phyloP scores from a whole-genome alignment of 1,139 yeast genomes.

The Debaryomycetaceae sp. region DNA sequence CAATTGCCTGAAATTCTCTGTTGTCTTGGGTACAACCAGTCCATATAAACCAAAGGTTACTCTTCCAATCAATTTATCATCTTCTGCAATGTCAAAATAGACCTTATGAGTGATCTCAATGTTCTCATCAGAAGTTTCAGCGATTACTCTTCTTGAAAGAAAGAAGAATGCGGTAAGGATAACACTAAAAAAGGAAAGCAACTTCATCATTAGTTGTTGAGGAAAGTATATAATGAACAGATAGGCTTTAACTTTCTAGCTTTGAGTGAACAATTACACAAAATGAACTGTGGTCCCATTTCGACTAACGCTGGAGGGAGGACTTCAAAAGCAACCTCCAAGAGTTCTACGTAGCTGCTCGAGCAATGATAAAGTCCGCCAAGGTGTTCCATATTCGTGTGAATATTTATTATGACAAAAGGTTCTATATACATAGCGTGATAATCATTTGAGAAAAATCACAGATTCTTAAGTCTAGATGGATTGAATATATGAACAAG shows the following conservation, averaged over 20 bases:
- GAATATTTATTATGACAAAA: background rate
- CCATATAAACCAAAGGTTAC: constrained; percentile 71
- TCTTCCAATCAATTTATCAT: constrained; percentile 67
- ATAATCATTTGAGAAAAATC: background rate
- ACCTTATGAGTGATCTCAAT: constrained; percentile 73
- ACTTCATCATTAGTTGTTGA: constrained; percentile 24
- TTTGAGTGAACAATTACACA: background rate
- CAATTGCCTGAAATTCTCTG: constrained; percentile 56
- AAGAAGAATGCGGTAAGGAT: constrained; percentile 17
- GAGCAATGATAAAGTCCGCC: background rate
- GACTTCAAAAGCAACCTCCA: too few species aligned
- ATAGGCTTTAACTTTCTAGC: background rate
- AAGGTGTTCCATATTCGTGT: background rate
- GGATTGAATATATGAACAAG: background rate
- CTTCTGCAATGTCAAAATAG: constrained; percentile 82
- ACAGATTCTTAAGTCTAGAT: background rate
- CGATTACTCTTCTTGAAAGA: constrained; percentile 6
- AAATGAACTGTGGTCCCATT: too few species aligned
- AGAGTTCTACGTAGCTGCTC: too few species aligned
- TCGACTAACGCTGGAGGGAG: too few species aligned
- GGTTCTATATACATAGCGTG: background rate
- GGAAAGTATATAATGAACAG: background rate
- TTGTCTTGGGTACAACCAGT: constrained; percentile 58
- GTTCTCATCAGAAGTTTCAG: constrained; percentile 32
- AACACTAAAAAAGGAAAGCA: constrained; percentile 20